Conservation (phyloP, 805 yeast species). For the Priceomyces haplophilus region DNA sequence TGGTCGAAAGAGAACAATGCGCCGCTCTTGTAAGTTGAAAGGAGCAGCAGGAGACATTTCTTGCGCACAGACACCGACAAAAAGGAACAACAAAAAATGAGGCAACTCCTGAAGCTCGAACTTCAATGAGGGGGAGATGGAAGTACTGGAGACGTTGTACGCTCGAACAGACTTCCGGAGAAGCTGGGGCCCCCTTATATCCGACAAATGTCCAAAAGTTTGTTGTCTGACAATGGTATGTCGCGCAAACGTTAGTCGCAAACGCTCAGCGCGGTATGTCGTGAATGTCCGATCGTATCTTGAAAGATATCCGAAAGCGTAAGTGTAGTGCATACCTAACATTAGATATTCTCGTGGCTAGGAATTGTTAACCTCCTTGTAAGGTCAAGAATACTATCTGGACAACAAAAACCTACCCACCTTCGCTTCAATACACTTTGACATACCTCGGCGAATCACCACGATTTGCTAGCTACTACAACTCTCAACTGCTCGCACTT, state of each 20-base stretch:
- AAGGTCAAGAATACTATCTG: too few species aligned
- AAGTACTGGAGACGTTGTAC: too few species aligned
- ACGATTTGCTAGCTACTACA: too few species aligned
- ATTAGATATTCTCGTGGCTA: conserved; percentile 4
- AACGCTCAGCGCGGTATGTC: conserved; percentile 4
- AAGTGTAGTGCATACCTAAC: conserved; percentile 4
- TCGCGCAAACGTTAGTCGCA: not conserved
- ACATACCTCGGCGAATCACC: not conserved
- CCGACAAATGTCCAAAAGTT: not conserved
- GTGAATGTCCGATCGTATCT: conserved; percentile 5
- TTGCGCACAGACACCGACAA: not conserved
- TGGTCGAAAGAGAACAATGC: not conserved
- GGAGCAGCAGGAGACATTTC: not conserved
- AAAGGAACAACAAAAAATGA: too few species aligned
- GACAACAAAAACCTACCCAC: too few species aligned
- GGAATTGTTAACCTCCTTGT: not conserved
- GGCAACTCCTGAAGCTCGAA: too few species aligned
- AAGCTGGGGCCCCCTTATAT: too few species aligned
- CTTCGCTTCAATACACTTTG: not conserved
- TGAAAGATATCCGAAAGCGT: conserved; percentile 3
- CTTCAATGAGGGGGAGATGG: too few species aligned
- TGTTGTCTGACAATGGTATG: not conserved
- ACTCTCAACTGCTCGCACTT: too few species aligned
- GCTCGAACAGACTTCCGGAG: too few species aligned
- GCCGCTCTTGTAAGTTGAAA: not conserved